phyloP scores from a whole-genome alignment of 2,329 filamentous ascomycete genomes.

The Balansia obtecta region DNA sequence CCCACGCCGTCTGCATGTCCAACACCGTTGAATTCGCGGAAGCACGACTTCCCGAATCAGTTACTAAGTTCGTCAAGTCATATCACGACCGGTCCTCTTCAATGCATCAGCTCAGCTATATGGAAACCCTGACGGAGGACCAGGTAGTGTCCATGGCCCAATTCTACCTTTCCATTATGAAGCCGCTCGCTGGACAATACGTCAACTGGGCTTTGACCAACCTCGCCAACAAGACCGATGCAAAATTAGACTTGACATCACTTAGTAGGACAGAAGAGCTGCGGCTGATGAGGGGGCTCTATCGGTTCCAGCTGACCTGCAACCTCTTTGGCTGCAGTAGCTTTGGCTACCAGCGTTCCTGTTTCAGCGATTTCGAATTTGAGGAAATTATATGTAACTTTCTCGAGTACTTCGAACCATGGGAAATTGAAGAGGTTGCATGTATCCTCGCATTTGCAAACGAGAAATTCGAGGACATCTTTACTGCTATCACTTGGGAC shows the following conservation, averaged over 20 bases:
- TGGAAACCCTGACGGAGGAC: not conserved
- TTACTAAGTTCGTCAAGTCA: conserved; percentile 1
- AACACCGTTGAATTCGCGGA: not conserved
- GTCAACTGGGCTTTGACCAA: not conserved
- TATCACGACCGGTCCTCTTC: not conserved
- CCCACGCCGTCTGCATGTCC: conserved; percentile 3
- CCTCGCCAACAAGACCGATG: not conserved
- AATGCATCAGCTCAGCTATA: not conserved
- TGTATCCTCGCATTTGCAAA: not conserved
- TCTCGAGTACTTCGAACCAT: conserved; percentile 1
- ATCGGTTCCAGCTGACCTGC: conserved; percentile 9
- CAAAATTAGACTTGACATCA: not conserved
- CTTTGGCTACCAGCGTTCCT: not conserved
- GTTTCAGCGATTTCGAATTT: not conserved
- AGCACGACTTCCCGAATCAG: not conserved
- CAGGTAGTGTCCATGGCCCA: conserved; percentile 1
- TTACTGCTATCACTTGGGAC: conserved; percentile 1
- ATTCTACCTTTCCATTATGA: not conserved
- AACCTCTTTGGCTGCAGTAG: conserved; percentile 3
- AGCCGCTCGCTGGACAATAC: not conserved
- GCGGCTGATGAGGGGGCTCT: conserved; percentile 5
- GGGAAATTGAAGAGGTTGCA: conserved; percentile 5
- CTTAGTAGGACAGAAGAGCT: conserved; percentile 2
- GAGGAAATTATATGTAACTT: not conserved
- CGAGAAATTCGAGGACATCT: not conserved